These are phyloP conservation scores for Monosporozyma servazzii DNA, from an alignment of 805 yeast genomes.

Conservation along the genomic window DNA sequence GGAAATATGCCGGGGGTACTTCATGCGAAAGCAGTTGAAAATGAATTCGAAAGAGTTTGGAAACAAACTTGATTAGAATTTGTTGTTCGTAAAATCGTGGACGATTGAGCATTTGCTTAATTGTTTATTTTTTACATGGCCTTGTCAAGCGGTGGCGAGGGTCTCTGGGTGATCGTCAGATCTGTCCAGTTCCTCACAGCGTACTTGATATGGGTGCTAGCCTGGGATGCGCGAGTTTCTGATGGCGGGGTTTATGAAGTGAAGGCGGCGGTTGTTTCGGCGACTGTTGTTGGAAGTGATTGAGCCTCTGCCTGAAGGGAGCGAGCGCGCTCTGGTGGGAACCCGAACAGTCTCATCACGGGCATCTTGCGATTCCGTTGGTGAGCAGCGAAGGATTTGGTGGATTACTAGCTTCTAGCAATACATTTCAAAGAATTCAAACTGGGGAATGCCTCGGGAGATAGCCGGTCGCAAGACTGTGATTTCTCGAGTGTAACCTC, in stretches of 20 bases:
- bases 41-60: too few relatives aligned
- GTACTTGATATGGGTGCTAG: background rate
- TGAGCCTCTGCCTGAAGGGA: background rate
- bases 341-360: slow-evolving; percentile 29
- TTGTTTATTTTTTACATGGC: too few relatives aligned
- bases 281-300: background rate
- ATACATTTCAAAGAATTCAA: slow-evolving; percentile 22
- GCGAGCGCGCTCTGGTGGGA: background rate
- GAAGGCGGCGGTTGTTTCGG: too few relatives aligned
- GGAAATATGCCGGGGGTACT: too few relatives aligned
- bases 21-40: too few relatives aligned
- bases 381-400: slow-evolving; percentile 30
- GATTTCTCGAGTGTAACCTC: slow-evolving; percentile 27
- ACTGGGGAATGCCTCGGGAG: slow-evolving; percentile 23
- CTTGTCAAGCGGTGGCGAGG: too few relatives aligned
- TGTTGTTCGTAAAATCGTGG: too few relatives aligned
- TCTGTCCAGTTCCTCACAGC: background rate
- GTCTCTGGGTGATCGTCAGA: too few relatives aligned
- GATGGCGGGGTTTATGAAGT: background rate
- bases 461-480: slow-evolving; percentile 22
- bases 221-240: background rate
- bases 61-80: too few relatives aligned
- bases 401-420: slow-evolving; percentile 28
- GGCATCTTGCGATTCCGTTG: slow-evolving; percentile 28
- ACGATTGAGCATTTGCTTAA: too few relatives aligned